These are phyloP conservation scores for Euphorbia tirucalli DNA, from an alignment of 345 rosid species.

Conservation along the genomic window DNA sequence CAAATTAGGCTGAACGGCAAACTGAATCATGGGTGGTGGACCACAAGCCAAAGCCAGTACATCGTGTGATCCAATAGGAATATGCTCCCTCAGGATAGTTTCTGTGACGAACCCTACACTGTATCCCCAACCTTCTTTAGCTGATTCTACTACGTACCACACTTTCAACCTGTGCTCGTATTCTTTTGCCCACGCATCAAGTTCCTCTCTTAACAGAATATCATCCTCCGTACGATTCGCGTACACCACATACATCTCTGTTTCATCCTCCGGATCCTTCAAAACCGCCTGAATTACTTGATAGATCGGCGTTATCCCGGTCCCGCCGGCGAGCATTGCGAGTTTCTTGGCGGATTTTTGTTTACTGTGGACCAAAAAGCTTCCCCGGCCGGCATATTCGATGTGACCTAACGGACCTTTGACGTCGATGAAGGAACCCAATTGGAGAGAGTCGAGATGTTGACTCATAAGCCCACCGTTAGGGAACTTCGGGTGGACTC, in stretches of 20 bases:
- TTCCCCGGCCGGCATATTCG: constrained; percentile 70
- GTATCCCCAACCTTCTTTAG: constrained; percentile 72
- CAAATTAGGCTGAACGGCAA: constrained; percentile 82
- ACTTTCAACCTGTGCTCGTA: constrained; percentile 54
- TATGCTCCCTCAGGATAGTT: constrained; percentile 56
- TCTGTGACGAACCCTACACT: constrained; percentile 73
- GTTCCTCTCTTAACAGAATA: constrained; percentile 69
- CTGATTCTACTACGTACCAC: constrained; percentile 75
- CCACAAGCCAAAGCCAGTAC: constrained; percentile 80
- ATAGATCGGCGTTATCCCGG: constrained; percentile 87
- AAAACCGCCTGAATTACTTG: constrained; percentile 75
- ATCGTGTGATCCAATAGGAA: constrained; percentile 57
- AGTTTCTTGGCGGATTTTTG: constrained; percentile 73
- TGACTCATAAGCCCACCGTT: constrained; percentile 90
- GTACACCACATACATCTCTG: constrained; percentile 80
- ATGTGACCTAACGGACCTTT: constrained; percentile 92
- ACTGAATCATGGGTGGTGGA: constrained; percentile 97
- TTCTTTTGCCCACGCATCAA: constrained; percentile 73
- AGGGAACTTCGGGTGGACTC: constrained; percentile 71
- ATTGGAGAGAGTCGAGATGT: constrained; percentile 55
- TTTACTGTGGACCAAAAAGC: constrained; percentile 69
- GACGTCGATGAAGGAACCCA: constrained; percentile 62
- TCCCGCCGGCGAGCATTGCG: constrained; percentile 92
- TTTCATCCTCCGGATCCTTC: constrained; percentile 71
- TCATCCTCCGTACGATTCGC: constrained; percentile 89